Percentiles rank a stretch among this genome's conserved stretches.
Evolutionary conservation across 305 asterid species (phyloP).

Genomic region (Coffea humblotiana): DNA sequence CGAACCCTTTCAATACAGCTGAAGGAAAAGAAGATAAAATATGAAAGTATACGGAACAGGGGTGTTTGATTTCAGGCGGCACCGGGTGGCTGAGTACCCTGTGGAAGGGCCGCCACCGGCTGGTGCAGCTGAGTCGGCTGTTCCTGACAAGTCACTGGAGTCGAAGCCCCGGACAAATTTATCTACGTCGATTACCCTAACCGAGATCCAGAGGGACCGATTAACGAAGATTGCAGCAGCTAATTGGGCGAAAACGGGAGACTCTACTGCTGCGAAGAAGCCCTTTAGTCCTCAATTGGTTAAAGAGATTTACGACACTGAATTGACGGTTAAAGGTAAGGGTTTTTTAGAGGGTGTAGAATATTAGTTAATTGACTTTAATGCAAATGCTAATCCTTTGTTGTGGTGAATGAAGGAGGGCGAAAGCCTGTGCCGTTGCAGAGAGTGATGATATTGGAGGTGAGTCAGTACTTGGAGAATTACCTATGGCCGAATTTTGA

Average conservation of each 20-base stretch:
- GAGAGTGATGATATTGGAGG: conserved; percentile 98
- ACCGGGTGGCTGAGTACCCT: conserved; percentile 96
- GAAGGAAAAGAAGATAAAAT: conserved; percentile 27
- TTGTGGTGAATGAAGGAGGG: conserved; percentile 49
- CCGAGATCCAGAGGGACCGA: conserved; percentile 89
- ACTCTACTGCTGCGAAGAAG: conserved; percentile 45
- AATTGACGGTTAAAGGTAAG: conserved; percentile 75
- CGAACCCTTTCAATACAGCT: background rate
- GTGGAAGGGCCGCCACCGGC: conserved; percentile 39
- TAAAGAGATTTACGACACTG: conserved; percentile 73
- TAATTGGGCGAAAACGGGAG: conserved; percentile 70
- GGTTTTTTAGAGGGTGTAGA: background rate
- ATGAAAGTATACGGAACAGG: conserved; percentile 83
- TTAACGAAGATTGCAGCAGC: conserved; percentile 74
- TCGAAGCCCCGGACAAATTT: conserved; percentile 52
- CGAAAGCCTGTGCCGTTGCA: conserved; percentile 88
- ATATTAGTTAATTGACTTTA: background rate
- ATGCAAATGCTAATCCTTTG: too few species aligned
- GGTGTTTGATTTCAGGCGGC: conserved; percentile 81
- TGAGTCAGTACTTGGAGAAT: conserved; percentile 95
- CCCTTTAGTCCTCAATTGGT: conserved; percentile 75
- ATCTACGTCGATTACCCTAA: conserved; percentile 75
- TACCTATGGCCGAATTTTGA: conserved; percentile 93
- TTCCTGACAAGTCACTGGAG: conserved; percentile 55
- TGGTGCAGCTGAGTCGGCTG: background rate